phyloP scores from a whole-genome alignment of 306 rosid genomes.

The Trifolium fragiferum region DNA sequence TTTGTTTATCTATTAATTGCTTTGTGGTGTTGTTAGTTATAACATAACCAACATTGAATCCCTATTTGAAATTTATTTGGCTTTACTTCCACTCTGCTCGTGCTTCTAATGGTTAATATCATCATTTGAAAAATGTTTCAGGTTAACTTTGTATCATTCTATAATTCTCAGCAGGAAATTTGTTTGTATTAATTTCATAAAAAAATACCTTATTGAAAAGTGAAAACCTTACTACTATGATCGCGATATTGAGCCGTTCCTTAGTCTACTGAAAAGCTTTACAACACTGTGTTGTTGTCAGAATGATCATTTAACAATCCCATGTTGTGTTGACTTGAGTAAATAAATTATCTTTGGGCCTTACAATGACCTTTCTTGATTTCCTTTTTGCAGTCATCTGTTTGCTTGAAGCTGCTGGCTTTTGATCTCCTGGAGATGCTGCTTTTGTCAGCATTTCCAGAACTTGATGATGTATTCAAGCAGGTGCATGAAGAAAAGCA shows the following conservation, averaged over 20 bases:
- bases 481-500: constrained; percentile 80
- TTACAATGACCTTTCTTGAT: constrained; percentile 26
- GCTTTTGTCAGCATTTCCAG: constrained; percentile 78
- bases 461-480: constrained; percentile 67
- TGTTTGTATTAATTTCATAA: constrained; percentile 11
- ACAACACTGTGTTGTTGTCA: constrained; percentile 9
- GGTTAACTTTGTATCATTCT: constrained; percentile 20
- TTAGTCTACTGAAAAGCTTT: constrained; percentile 11
- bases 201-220: constrained; percentile 12
- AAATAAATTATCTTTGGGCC: constrained; percentile 1
- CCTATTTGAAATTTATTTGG: constrained; percentile 8
- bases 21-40: constrained; percentile 6
- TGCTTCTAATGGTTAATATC: background rate
- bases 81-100: constrained; percentile 15
- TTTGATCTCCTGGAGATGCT: constrained; percentile 85
- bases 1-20: constrained; percentile 19
- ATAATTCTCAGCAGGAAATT: constrained; percentile 1
- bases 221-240: constrained; percentile 22
- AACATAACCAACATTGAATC: constrained; percentile 18
- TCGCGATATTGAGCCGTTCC: constrained; percentile 14
- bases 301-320: constrained; percentile 1
- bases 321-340: constrained; percentile 6
- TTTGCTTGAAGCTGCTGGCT: constrained; percentile 83
- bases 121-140: constrained; percentile 11
- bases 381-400: constrained; percentile 73